These are phyloP conservation scores for Celoporthe dispersa DNA, from an alignment of 2,329 filamentous ascomycete genomes.

Conservation along the genomic window DNA sequence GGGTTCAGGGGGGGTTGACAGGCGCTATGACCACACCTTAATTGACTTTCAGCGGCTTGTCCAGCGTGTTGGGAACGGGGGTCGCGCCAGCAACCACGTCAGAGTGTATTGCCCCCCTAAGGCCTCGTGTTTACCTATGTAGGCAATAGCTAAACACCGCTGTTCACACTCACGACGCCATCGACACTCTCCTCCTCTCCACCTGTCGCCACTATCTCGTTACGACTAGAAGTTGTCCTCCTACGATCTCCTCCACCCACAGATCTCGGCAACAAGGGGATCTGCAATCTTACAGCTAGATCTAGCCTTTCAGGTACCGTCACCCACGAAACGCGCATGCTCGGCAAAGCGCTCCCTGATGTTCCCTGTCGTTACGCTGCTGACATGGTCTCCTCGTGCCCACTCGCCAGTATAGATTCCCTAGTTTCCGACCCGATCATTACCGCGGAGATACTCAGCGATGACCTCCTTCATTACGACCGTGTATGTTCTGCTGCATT, in stretches of 20 bases:
- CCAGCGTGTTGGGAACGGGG: background rate
- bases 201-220: background rate
- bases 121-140: background rate
- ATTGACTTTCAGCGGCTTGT: slow-evolving; percentile 1
- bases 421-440: background rate
- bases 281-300: slow-evolving; percentile 8
- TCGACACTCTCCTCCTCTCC: background rate
- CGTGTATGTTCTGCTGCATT: slow-evolving; percentile 67
- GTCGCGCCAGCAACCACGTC: slow-evolving; percentile 17
- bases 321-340: slow-evolving; percentile 5
- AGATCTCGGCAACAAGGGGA: slow-evolving; percentile 1
- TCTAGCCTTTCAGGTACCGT: slow-evolving; percentile 19
- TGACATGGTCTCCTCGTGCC: slow-evolving; percentile 8
- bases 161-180: background rate
- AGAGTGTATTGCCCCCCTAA: background rate
- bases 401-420: slow-evolving; percentile 7
- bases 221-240: background rate
- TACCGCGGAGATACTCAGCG: slow-evolving; percentile 32
- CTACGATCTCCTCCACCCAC: background rate
- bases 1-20: background rate
- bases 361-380: slow-evolving; percentile 10
- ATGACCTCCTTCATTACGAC: slow-evolving; percentile 84
- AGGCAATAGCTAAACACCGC: background rate
- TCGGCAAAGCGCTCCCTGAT: background rate
- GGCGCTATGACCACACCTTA: slow-evolving; percentile 27